Conservation (phyloP, 768 basidiomycete species). For the Exsudoporus frostii region DNA sequence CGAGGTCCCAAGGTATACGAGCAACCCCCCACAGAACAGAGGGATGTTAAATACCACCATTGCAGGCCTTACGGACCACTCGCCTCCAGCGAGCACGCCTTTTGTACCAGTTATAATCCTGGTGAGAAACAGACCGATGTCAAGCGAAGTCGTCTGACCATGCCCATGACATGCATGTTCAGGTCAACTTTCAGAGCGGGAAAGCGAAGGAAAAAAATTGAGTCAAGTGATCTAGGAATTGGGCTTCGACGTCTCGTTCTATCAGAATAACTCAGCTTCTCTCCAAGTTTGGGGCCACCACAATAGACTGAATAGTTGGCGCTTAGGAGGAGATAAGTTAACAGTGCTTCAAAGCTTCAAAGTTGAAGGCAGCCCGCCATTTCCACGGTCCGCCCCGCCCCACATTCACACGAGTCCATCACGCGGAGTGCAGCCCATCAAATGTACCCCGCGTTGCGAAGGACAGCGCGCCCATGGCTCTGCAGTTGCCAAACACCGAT, state of each 20-base stretch:
- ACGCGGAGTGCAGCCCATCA: no score
- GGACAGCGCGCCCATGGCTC: no score
- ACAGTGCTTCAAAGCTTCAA: no score
- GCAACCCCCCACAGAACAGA: slow-evolving; percentile 16
- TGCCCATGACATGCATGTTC: neutral
- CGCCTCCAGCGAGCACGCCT: slow-evolving; percentile 4
- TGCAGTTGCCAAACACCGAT: no score
- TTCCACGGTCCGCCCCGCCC: no score
- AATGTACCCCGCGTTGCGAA: no score
- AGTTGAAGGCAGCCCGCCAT: no score
- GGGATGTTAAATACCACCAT: slow-evolving; percentile 20
- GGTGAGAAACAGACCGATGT: neutral
- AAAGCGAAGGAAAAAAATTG: neutral
- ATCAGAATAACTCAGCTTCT: neutral
- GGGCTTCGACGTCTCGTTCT: neutral
- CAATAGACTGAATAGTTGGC: neutral
- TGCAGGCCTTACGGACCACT: slow-evolving; percentile 3
- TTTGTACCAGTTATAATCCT: slow-evolving; percentile 1
- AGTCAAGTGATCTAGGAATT: neutral
- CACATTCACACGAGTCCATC: no score
- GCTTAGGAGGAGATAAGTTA: neutral
- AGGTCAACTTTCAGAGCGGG: neutral
- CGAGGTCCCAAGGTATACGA: slow-evolving; percentile 13
- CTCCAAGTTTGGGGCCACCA: neutral
- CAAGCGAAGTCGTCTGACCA: slow-evolving; percentile 10